These are phyloP conservation scores for Colletotrichum shisoi DNA, from an alignment of 2,329 filamentous ascomycete species.

Conservation along the genomic window DNA sequence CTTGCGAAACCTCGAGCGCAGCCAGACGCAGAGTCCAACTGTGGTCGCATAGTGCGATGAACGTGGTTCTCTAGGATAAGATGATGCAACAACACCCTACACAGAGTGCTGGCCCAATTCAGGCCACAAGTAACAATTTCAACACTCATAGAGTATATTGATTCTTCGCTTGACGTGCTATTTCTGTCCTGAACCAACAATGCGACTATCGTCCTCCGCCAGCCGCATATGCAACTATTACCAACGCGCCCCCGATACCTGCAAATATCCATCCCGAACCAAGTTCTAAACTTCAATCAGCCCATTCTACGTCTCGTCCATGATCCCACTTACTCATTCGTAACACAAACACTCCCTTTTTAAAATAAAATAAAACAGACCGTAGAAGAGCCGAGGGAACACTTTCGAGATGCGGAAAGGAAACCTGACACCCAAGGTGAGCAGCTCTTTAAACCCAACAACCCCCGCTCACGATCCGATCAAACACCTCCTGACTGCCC, in stretches of 20 bases:
- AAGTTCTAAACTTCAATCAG: slow-evolving; percentile 26
- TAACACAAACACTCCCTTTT: background rate
- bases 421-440: slow-evolving; percentile 39
- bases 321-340: slow-evolving; percentile 18
- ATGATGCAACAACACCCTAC: background rate
- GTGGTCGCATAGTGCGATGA: no score
- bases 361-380: background rate
- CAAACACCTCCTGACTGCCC: background rate
- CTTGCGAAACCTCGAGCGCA: no score
- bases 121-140: background rate
- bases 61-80: no score
- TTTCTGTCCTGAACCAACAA: background rate
- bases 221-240: slow-evolving; percentile 6
- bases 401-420: slow-evolving; percentile 35
- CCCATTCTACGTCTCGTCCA: slow-evolving; percentile 17
- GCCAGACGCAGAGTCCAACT: no score
- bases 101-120: background rate
- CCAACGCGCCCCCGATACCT: background rate
- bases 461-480: background rate
- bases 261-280: slow-evolving; percentile 10
- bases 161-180: background rate
- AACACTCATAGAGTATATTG: no score
- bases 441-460: background rate
- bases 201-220: background rate
- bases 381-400: background rate